A percentile compares a stretch with the other conserved stretches of the same genome.
phyloP scores from a whole-genome alignment of 495 filamentous ascomycete species.

The Penicillium macrosclerotiorum region DNA sequence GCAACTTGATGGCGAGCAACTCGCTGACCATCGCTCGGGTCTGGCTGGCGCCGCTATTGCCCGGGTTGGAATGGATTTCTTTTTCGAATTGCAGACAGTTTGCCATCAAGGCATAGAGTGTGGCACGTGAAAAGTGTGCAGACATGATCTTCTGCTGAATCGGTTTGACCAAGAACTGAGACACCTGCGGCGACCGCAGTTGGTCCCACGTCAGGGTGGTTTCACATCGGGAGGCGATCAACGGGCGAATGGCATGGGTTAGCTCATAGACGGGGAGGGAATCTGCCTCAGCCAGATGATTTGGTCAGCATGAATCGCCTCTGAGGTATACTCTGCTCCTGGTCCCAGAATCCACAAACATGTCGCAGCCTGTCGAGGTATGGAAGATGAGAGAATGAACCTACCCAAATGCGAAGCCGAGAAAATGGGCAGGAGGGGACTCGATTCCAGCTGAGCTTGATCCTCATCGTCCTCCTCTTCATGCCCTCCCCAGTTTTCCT shows the following conservation, averaged over 20 bases:
- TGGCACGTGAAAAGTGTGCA: slow-evolving; percentile 79
- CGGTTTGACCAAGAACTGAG: slow-evolving; percentile 91
- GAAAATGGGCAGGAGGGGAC: slow-evolving; percentile 77
- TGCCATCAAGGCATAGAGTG: slow-evolving; percentile 84
- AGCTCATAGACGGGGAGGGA: slow-evolving; percentile 82
- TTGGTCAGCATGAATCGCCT: neutral
- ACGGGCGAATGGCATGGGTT: slow-evolving; percentile 80
- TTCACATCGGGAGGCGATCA: slow-evolving; percentile 80
- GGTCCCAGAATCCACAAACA: too few relatives aligned
- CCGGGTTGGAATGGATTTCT: slow-evolving; percentile 75
- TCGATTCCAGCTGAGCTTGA: slow-evolving; percentile 55
- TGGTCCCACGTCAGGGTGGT: slow-evolving; percentile 96
- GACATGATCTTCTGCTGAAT: slow-evolving; percentile 77
- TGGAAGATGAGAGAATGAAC: too few relatives aligned
- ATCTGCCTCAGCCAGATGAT: slow-evolving; percentile 41
- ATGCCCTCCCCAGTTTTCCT: slow-evolving; percentile 45
- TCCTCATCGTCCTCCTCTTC: slow-evolving; percentile 53
- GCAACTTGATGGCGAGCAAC: slow-evolving; percentile 83
- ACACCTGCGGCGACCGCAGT: slow-evolving; percentile 88
- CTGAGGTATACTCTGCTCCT: neutral
- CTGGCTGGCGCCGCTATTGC: slow-evolving; percentile 74
- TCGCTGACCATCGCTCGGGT: slow-evolving; percentile 87
- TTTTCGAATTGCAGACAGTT: slow-evolving; percentile 93
- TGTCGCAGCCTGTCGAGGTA: neutral
- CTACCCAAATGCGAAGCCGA: slow-evolving; percentile 76